Evolutionary conservation across 2,329 filamentous ascomycete species (phyloP).

Genomic region (Cercospora canescens): DNA sequence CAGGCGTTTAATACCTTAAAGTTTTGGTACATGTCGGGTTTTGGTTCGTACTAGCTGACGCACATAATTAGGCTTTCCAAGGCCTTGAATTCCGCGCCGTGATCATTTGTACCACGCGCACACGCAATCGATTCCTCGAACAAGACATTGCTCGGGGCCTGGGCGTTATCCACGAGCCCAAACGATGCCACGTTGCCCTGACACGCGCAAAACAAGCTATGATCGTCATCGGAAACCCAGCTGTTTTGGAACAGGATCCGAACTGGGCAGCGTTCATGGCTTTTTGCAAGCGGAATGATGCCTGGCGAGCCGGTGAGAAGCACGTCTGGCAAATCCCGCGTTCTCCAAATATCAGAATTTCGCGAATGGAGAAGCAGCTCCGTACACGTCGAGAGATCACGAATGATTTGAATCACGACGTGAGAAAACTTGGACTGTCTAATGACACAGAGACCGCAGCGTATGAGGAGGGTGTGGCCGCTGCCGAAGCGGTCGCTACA

Average conservation of each 20-base stretch:
- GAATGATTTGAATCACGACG: not conserved
- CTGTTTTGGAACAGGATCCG: slow-evolving; percentile 23
- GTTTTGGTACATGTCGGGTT: not conserved
- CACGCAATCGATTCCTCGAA: slow-evolving; percentile 29
- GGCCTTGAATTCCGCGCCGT: slow-evolving; percentile 30
- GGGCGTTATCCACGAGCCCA: slow-evolving; percentile 29
- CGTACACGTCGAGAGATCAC: not conserved
- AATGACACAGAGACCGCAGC: slow-evolving; percentile 1
- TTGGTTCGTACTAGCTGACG: not conserved
- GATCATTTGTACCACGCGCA: slow-evolving; percentile 31
- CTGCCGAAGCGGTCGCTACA: slow-evolving; percentile 1
- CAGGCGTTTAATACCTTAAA: too few species aligned
- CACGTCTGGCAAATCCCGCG: slow-evolving; percentile 13
- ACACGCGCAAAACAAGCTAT: slow-evolving; percentile 30
- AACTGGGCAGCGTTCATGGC: slow-evolving; percentile 29
- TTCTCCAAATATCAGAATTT: slow-evolving; percentile 18
- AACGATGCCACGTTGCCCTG: slow-evolving; percentile 30
- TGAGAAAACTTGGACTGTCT: slow-evolving; percentile 5
- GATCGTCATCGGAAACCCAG: slow-evolving; percentile 30
- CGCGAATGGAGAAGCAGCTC: slow-evolving; percentile 24
- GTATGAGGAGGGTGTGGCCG: slow-evolving; percentile 6
- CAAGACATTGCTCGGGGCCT: slow-evolving; percentile 28
- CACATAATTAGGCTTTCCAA: slow-evolving; percentile 24
- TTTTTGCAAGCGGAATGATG: slow-evolving; percentile 26
- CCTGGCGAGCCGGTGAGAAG: slow-evolving; percentile 3